A percentile compares a stretch with the other conserved stretches of the same genome.
These are phyloP conservation scores for Plicaturopsis crispa DNA, from an alignment of 768 basidiomycete species.

Conservation along the genomic window DNA sequence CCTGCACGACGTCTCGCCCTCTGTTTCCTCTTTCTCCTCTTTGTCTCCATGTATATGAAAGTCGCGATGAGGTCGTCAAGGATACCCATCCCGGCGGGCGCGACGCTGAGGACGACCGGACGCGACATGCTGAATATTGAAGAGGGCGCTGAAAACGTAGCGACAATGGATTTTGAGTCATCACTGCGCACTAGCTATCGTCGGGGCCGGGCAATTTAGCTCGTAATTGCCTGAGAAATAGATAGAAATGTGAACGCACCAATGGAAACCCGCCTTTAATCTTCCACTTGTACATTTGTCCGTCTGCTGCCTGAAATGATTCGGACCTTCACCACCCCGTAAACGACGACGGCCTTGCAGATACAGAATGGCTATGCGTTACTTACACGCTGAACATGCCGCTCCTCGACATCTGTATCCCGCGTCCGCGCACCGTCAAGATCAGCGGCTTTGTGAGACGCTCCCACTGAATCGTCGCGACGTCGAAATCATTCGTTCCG, in stretches of 20 bases:
- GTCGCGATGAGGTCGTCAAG: slow-evolving; percentile 28
- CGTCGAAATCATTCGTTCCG: background rate
- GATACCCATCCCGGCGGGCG: slow-evolving; percentile 20
- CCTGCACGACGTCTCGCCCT: no score
- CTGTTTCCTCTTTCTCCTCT: background rate
- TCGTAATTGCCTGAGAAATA: background rate
- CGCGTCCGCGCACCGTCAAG: background rate
- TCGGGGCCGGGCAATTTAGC: background rate
- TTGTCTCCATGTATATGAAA: slow-evolving; percentile 24
- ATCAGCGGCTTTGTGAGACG: background rate
- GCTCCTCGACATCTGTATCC: background rate
- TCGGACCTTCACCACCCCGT: background rate
- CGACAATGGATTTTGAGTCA: slow-evolving; percentile 1
- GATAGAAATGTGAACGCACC: background rate
- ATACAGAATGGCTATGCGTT: background rate
- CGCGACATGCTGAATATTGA: slow-evolving; percentile 5
- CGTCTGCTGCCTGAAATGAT: slow-evolving; percentile 9
- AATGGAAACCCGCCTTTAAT: background rate
- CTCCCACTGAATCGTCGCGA: background rate
- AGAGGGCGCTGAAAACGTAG: slow-evolving; percentile 1
- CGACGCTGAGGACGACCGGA: slow-evolving; percentile 17
- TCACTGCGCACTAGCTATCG: background rate
- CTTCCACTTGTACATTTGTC: slow-evolving; percentile 8
- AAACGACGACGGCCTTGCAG: background rate
- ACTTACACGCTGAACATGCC: background rate